Conservation (phyloP, 2,329 filamentous ascomycete genomes). For the Beauveria brongniartii region DNA sequence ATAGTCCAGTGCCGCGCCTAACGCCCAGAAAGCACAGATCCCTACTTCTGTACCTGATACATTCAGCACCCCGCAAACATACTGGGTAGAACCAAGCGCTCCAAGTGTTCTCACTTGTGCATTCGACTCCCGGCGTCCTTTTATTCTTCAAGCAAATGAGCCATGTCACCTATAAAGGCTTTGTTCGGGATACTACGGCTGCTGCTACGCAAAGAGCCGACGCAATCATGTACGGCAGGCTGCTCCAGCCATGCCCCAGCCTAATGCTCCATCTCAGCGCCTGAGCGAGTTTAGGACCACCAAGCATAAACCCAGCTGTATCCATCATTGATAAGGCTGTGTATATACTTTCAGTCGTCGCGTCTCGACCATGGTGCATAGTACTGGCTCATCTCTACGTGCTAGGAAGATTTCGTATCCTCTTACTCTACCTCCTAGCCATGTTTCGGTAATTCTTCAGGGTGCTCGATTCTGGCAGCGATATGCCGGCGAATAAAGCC, state of each 20-base stretch:
- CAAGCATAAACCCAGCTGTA: background rate
- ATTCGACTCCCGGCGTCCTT: too few species aligned
- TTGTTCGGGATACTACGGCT: background rate
- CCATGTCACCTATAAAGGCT: background rate
- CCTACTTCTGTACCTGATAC: background rate
- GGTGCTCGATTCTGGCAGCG: too few species aligned
- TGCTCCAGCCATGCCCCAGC: background rate
- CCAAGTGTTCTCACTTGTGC: background rate
- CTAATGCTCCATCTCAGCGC: background rate
- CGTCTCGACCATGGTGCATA: background rate
- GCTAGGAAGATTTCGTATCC: too few species aligned
- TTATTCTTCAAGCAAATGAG: background rate
- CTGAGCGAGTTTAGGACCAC: background rate
- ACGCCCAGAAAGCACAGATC: background rate
- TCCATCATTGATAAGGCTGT: background rate
- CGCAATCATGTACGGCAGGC: background rate
- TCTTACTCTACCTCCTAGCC: too few species aligned
- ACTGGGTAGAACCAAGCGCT: background rate
- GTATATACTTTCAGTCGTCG: background rate
- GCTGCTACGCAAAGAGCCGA: background rate
- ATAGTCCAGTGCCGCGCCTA: background rate
- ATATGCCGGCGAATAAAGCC: too few species aligned
- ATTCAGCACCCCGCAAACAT: background rate
- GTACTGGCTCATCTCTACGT: too few species aligned
- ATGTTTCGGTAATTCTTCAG: too few species aligned